A percentile compares a stretch with the other conserved stretches of the same genome.
Evolutionary conservation across 1,284 basidiomycete genomes (phyloP).

Genomic region (Ganoderma boninense): DNA sequence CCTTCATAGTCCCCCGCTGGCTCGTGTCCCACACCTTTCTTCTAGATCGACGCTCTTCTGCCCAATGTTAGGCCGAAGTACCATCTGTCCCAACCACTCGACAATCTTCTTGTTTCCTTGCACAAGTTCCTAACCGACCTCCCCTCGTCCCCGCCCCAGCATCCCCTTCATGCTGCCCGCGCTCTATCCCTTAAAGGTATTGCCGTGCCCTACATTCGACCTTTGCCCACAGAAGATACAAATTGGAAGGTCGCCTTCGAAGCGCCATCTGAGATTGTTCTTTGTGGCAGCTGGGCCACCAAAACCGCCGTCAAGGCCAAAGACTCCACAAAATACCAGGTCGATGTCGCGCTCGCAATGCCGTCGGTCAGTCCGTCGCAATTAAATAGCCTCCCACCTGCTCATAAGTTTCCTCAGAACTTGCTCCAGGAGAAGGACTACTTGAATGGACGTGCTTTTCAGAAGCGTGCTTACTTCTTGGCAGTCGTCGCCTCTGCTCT

Average conservation of each 20-base stretch:
- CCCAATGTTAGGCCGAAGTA: conserved; percentile 80
- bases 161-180: conserved; percentile 70
- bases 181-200: conserved; percentile 58
- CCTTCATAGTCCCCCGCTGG: not conserved
- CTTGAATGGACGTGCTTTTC: conserved; percentile 89
- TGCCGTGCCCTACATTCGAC: conserved; percentile 70
- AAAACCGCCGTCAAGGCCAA: conserved; percentile 71
- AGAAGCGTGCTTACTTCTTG: conserved; percentile 93
- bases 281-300: conserved; percentile 83
- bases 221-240: conserved; percentile 72
- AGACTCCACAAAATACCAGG: conserved; percentile 69
- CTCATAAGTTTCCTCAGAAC: conserved; percentile 45
- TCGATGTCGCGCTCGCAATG: conserved; percentile 91
- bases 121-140: conserved; percentile 68
- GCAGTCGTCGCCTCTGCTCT: conserved; percentile 81
- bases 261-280: conserved; percentile 67
- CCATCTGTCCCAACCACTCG: conserved; percentile 60
- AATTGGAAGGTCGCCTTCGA: conserved; percentile 83
- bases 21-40: conserved; percentile 9
- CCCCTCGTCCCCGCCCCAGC: conserved; percentile 63
- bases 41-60: conserved; percentile 81
- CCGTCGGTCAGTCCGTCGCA: conserved; percentile 65
- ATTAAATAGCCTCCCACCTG: conserved; percentile 15
- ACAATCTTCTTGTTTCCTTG: conserved; percentile 69
- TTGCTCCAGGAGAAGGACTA: conserved; percentile 97